Percentiles rank a stretch among this genome's conserved stretches.
These are phyloP conservation scores for Sicyos edulis DNA, from an alignment of 306 rosid species.

Conservation along the genomic window DNA sequence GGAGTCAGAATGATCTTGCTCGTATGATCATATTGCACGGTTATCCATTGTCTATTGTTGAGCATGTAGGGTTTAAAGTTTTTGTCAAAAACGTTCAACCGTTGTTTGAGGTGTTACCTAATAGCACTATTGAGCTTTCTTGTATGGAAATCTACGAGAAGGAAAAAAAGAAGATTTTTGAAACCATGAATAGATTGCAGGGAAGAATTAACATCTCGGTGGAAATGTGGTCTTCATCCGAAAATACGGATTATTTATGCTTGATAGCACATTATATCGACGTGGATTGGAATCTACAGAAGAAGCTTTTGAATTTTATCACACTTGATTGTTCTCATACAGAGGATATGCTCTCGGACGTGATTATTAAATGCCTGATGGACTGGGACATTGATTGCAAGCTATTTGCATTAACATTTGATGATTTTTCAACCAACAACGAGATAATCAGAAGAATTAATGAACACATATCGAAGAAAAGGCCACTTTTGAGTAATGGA, in stretches of 20 bases:
- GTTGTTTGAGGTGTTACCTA: conserved; percentile 66
- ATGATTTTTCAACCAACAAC: conserved; percentile 66
- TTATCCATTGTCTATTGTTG: conserved; percentile 73
- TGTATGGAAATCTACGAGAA: conserved; percentile 66
- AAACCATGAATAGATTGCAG: conserved; percentile 47
- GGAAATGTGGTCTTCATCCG: conserved; percentile 75
- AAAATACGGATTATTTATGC: conserved; percentile 53
- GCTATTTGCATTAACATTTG: conserved; percentile 85
- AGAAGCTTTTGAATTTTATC: conserved; percentile 72
- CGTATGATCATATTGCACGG: conserved; percentile 89
- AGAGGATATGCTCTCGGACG: conserved; percentile 80
- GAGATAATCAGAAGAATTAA: conserved; percentile 65
- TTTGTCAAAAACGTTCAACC: conserved; percentile 97
- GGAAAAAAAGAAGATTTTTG: conserved; percentile 62
- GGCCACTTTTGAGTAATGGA: conserved; percentile 60
- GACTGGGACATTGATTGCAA: conserved; percentile 84
- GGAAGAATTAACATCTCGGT: conserved; percentile 80
- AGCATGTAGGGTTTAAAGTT: conserved; percentile 90
- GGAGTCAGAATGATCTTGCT: conserved; percentile 89
- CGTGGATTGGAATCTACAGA: conserved; percentile 72
- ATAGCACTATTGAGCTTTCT: conserved; percentile 45
- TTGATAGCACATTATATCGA: conserved; percentile 74
- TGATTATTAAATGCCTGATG: conserved; percentile 61
- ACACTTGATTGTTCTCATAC: conserved; percentile 82
- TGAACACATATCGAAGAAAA: conserved; percentile 62